A percentile compares a stretch with the other conserved stretches of the same genome.
Evolutionary conservation across 768 basidiomycete species (phyloP).

Genomic region (Tricholoma sp.): DNA sequence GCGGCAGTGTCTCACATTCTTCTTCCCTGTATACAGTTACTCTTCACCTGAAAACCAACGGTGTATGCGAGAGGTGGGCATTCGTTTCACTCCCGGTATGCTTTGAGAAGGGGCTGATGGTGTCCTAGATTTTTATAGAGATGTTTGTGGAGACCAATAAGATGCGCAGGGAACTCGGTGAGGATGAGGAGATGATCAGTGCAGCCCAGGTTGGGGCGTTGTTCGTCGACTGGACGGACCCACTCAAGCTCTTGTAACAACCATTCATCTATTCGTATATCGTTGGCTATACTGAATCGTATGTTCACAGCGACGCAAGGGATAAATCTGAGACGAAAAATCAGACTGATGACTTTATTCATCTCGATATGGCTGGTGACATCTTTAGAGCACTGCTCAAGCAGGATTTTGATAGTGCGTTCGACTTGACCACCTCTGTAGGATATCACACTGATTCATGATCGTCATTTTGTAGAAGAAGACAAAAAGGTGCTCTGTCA

Average conservation of each 20-base stretch:
- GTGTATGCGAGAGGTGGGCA: conserved; percentile 57
- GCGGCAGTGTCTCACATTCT: conserved; percentile 80
- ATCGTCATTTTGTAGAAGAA: conserved; percentile 40
- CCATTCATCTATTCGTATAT: neutral
- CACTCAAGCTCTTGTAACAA: conserved; percentile 38
- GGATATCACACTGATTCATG: conserved; percentile 12
- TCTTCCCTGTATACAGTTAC: conserved; percentile 83
- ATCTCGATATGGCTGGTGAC: conserved; percentile 47
- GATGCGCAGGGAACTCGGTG: conserved; percentile 47
- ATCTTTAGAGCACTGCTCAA: conserved; percentile 36
- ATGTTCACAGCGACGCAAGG: conserved; percentile 14
- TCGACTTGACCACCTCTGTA: neutral
- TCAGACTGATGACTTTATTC: conserved; percentile 28
- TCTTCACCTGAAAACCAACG: conserved; percentile 72
- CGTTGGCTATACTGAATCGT: neutral
- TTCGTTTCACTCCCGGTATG: neutral
- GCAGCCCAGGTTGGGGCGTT: conserved; percentile 53
- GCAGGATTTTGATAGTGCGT: conserved; percentile 52
- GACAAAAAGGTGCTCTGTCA: conserved; percentile 63
- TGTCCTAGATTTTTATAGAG: conserved; percentile 46
- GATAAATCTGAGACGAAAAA: conserved; percentile 21
- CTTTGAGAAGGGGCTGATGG: neutral
- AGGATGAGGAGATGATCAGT: conserved; percentile 53
- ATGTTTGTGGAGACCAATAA: conserved; percentile 46
- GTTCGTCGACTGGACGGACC: conserved; percentile 76